Evolutionary conservation across 345 rosid genomes (phyloP).

Genomic region (Lepidium sativum): DNA sequence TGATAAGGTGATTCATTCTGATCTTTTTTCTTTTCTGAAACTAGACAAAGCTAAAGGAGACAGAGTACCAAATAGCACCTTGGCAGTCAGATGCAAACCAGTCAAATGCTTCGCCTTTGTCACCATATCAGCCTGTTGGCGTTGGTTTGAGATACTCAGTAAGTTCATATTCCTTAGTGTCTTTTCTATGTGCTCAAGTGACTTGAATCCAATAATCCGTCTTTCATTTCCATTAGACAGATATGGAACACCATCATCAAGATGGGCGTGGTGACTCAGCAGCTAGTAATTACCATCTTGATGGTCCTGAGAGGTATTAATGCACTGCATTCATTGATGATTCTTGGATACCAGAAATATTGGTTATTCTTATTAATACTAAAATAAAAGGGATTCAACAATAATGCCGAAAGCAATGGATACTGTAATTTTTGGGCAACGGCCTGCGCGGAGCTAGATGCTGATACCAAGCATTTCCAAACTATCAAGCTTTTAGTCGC

Average conservation of each 20-base stretch:
- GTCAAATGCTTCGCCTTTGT: conserved; percentile 44
- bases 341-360: background rate
- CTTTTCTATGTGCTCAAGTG: conserved; percentile 6
- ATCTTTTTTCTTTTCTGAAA: conserved; percentile 26
- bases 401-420: background rate
- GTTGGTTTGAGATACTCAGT: conserved; percentile 44
- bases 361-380: background rate
- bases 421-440: background rate
- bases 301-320: conserved; percentile 60
- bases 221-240: conserved; percentile 38
- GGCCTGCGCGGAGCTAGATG: background rate
- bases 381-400: background rate
- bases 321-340: conserved; percentile 24
- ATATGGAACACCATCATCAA: conserved; percentile 40
- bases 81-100: conserved; percentile 67
- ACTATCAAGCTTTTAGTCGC: background rate
- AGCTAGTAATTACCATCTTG: conserved; percentile 44
- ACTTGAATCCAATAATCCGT: conserved; percentile 14
- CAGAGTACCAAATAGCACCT: conserved; percentile 72
- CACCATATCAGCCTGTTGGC: conserved; percentile 50
- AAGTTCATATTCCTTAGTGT: conserved; percentile 28
- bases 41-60: conserved; percentile 83
- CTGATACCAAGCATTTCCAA: background rate
- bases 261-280: conserved; percentile 38
- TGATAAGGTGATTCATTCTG: conserved; percentile 22